Conservation (phyloP, 1,284 basidiomycete genomes). For the Microbotryomycetes sp. region DNA sequence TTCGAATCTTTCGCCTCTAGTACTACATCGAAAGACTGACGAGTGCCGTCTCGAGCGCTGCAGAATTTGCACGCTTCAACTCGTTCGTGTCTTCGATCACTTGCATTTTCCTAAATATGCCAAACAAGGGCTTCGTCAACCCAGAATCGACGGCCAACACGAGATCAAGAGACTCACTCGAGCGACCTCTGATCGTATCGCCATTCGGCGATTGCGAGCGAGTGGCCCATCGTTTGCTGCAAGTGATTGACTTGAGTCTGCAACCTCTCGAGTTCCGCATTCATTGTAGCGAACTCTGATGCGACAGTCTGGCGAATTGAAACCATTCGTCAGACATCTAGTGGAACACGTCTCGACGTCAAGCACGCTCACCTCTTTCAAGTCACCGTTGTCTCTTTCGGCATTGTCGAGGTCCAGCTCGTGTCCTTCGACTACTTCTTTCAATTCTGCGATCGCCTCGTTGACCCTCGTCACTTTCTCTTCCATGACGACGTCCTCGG, state of each 20-base stretch:
- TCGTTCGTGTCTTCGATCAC: conserved; percentile 8
- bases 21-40: conserved; percentile 1
- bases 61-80: conserved; percentile 11
- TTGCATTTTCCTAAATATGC: conserved; percentile 3
- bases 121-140: background rate
- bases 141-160: too few relatives aligned
- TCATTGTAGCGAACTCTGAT: conserved; percentile 16
- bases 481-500: conserved; percentile 5
- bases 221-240: conserved; percentile 10
- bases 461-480: conserved; percentile 17
- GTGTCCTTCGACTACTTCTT: conserved; percentile 15
- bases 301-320: conserved; percentile 7
- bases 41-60: conserved; percentile 17
- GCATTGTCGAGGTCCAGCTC: conserved; percentile 28
- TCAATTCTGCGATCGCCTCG: conserved; percentile 26
- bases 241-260: conserved; percentile 22
- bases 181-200: conserved; percentile 21
- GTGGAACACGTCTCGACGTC: background rate
- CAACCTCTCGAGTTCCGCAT: conserved; percentile 19
- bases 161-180: conserved; percentile 14
- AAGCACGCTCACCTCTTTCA: conserved; percentile 28
- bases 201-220: conserved; percentile 14
- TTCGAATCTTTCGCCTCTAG: too few relatives aligned
- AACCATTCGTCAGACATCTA: background rate
- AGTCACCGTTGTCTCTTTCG: conserved; percentile 25